These are phyloP conservation scores for Malassezia slooffiae DNA, from an alignment of 1,284 basidiomycete species.

Conservation along the genomic window DNA sequence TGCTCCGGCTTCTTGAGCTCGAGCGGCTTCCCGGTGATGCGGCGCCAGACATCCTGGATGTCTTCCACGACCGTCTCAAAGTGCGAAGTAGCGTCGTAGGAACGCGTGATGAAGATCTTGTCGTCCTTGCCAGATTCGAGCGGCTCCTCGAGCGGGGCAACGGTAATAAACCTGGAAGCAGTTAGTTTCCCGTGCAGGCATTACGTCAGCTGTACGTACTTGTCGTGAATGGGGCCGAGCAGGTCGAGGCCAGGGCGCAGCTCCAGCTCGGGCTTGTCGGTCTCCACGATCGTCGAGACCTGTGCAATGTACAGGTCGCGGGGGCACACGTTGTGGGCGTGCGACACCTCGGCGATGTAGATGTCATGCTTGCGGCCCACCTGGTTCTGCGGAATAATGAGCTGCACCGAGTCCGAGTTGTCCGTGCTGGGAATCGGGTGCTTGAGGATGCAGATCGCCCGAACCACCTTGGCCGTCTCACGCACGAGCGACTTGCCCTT, in stretches of 20 bases:
- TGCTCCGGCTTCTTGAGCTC: conserved; percentile 42
- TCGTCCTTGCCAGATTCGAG: conserved; percentile 67
- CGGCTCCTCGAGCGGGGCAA: conserved; percentile 79
- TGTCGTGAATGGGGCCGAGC: conserved; percentile 85
- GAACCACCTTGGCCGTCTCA: conserved; percentile 86
- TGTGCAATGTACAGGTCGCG: conserved; percentile 91
- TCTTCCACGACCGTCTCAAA: conserved; percentile 68
- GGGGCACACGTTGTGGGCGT: conserved; percentile 92
- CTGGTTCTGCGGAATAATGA: conserved; percentile 98
- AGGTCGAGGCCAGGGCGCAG: conserved; percentile 81
- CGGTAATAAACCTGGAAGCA: conserved; percentile 75
- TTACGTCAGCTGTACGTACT: conserved; percentile 60
- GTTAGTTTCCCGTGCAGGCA: not conserved
- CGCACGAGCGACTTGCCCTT: conserved; percentile 57
- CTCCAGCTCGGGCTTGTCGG: conserved; percentile 80
- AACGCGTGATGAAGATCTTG: conserved; percentile 91
- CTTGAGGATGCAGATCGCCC: conserved; percentile 95
- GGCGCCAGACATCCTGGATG: conserved; percentile 41
- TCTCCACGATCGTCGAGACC: conserved; percentile 97
- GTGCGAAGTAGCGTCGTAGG: conserved; percentile 96
- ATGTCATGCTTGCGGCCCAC: conserved; percentile 92
- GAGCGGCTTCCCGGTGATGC: conserved; percentile 41
- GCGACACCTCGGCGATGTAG: conserved; percentile 93
- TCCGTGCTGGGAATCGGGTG: conserved; percentile 97
- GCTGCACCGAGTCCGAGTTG: conserved; percentile 76